A percentile compares a stretch with the other conserved stretches of the same genome.
phyloP scores from a whole-genome alignment of 306 rosid species.

The Quercus suber region DNA sequence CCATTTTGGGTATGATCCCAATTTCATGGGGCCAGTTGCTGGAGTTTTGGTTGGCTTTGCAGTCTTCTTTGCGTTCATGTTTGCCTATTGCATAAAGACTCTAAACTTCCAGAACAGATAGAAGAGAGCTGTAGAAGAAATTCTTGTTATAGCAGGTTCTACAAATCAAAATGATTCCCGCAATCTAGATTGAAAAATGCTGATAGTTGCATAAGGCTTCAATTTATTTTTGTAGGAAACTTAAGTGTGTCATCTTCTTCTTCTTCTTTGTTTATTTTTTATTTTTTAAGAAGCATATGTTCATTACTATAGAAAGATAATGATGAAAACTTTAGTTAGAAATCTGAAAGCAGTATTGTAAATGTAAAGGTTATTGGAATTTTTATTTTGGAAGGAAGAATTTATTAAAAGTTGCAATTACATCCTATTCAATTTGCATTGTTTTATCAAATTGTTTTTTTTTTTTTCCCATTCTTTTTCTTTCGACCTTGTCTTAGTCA shows the following conservation, averaged over 20 bases:
- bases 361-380: too few relatives aligned
- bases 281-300: neutral
- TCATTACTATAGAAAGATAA: too few relatives aligned
- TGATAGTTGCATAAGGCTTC: neutral
- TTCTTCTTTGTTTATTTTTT: too few relatives aligned
- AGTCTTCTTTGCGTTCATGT: slow-evolving; percentile 79
- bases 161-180: neutral
- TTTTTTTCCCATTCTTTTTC: too few relatives aligned
- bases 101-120: slow-evolving; percentile 85
- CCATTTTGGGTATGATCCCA: slow-evolving; percentile 59
- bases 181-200: neutral
- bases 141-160: neutral
- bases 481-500: too few relatives aligned
- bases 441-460: too few relatives aligned
- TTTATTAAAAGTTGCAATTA: too few relatives aligned
- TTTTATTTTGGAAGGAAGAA: too few relatives aligned
- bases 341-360: neutral
- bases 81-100: slow-evolving; percentile 66
- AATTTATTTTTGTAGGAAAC: neutral
- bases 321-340: neutral
- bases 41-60: slow-evolving; percentile 77
- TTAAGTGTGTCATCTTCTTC: neutral
- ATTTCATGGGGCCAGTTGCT: slow-evolving; percentile 90
- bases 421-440: too few relatives aligned
- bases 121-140: slow-evolving; percentile 2